Evolutionary conservation across 1,139 yeast genomes (phyloP).

Genomic region (Pichia sp.): DNA sequence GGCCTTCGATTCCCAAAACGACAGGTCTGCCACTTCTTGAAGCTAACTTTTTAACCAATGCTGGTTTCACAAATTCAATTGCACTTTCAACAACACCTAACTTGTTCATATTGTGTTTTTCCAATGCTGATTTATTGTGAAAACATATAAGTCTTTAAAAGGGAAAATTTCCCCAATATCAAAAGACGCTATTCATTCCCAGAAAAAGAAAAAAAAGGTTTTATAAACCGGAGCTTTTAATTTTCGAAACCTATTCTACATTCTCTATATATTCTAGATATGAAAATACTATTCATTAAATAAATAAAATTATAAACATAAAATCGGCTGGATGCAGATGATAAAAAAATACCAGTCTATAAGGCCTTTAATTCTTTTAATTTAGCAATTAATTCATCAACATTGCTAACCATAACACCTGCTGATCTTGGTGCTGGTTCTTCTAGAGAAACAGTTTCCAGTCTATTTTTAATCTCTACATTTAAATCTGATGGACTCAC

Average conservation of each 20-base stretch:
- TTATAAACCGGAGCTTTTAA: no score
- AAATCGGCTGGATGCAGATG: no score
- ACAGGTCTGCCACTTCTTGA: slow-evolving; percentile 15
- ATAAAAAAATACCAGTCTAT: slow-evolving; percentile 5
- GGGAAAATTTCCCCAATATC: no score
- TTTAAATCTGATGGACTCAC: slow-evolving; percentile 66
- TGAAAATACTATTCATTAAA: no score
- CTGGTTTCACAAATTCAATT: slow-evolving; percentile 17
- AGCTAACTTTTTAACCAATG: slow-evolving; percentile 1
- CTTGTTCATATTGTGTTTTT: background rate
- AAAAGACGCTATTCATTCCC: no score
- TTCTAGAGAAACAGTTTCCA: slow-evolving; percentile 65
- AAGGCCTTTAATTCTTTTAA: slow-evolving; percentile 60
- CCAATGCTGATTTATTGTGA: no score
- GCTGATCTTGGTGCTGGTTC: slow-evolving; percentile 83
- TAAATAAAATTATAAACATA: no score
- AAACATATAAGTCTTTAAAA: no score
- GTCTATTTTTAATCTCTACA: slow-evolving; percentile 55
- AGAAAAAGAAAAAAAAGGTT: no score
- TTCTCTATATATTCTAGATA: no score
- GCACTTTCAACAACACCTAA: slow-evolving; percentile 15
- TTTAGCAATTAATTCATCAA: slow-evolving; percentile 75
- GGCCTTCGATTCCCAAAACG: slow-evolving; percentile 72
- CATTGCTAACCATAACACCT: slow-evolving; percentile 72
- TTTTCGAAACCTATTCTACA: no score